Evolutionary conservation across 345 rosid species (phyloP), one percentile per base, ranked within the genome.

Genomic region (Salix arbutifolia): DNA sequence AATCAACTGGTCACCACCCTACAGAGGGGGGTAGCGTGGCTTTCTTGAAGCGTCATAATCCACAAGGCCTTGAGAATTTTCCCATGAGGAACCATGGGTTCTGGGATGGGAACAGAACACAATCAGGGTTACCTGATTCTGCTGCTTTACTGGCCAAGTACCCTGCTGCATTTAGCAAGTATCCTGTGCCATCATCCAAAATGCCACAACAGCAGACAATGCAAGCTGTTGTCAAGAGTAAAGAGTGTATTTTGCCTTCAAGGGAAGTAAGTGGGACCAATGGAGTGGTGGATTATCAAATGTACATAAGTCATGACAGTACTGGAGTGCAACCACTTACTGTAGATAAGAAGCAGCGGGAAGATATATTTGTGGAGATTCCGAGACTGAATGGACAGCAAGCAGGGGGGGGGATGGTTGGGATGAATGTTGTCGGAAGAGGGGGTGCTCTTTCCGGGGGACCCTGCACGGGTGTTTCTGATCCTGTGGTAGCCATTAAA

Each of bases 91-190:
- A 91, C 80, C 89, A 90, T 40, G 91, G 97, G 3, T 90, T 86
- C 76, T 93, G 99, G 98, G 97, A 93, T 81, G 97, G 97, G 75
- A 91, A 76, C 76, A 86, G 87, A 84, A 91, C 91, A 50, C 97
- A 86, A 71, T 91, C 95, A 2, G 94, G 97, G 74, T 82, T 86
- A 77, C 93, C 98, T 1, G 96, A 91, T 83, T 91, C 98, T 2
- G 84, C 94, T 28, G 74, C 86, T 38, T 83, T 91, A 37, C 72
- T 93, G 79, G 91, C 98, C 10, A 89, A 89, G 74, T 91, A 86
- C 82, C 98, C 97, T 8, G 91, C 90, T 73, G 92, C 94, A 44
- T 92, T 92, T 72, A 66, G 87, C 70, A 85, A 75, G 58, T 84
- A 78, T 73, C 79, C 86, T 6, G 12, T 78, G 17, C 46, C 88